Conservation (phyloP, 108 stramenopile genomes). For the Fragilaria radians region DNA sequence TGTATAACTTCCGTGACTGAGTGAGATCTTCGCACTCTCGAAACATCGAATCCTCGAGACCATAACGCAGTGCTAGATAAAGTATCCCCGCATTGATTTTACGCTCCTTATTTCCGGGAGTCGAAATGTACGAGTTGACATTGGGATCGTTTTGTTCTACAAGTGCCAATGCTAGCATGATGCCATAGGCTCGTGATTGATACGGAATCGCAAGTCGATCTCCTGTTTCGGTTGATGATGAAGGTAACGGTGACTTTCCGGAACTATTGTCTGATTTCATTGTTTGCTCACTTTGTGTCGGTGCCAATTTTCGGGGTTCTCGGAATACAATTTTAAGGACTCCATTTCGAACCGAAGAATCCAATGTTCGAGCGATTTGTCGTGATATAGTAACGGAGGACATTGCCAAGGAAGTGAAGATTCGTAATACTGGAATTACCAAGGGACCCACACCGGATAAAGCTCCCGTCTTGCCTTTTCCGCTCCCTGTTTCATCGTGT, state of each 20-base stretch:
- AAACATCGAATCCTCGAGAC: constrained; percentile 1
- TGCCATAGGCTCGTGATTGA: background rate
- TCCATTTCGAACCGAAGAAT: constrained; percentile 26
- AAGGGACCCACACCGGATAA: constrained; percentile 20
- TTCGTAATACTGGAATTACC: constrained; percentile 10
- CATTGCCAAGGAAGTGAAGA: constrained; percentile 19
- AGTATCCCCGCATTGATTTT: constrained; percentile 44
- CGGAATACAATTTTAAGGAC: constrained; percentile 16
- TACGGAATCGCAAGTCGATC: background rate
- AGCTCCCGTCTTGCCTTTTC: constrained; percentile 27
- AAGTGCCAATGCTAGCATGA: constrained; percentile 1
- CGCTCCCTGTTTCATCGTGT: constrained; percentile 28
- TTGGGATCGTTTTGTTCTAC: constrained; percentile 23
- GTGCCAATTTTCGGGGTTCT: background rate
- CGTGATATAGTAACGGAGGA: constrained; percentile 34
- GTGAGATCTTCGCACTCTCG: no score
- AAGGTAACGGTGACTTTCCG: background rate
- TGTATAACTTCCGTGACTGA: background rate
- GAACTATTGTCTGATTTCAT: background rate
- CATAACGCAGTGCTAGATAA: constrained; percentile 32
- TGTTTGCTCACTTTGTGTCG: background rate
- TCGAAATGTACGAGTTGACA: constrained; percentile 27
- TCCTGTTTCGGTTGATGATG: background rate
- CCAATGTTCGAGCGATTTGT: constrained; percentile 35
- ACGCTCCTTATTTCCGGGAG: constrained; percentile 32